Base-by-base conservation (phyloP, 2,329 filamentous ascomycete genomes). In the Fusarium brevicatenulatum region DNA sequence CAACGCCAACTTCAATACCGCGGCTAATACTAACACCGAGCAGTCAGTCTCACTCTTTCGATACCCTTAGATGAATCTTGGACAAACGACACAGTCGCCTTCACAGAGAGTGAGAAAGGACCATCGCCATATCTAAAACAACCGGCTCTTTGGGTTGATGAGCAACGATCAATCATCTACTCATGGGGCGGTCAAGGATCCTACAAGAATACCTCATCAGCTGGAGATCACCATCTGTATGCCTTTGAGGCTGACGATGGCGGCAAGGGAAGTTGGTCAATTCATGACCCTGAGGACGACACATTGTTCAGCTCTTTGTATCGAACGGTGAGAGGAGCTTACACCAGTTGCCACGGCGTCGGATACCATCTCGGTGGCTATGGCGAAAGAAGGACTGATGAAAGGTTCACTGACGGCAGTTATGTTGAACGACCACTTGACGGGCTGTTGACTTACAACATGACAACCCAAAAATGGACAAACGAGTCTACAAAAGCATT, bases 401-500 rank as follows among this genome's bases (percentile, higher is more conserved):
- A 46, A 4, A 19, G 54, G 13, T 46, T 57, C 5, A 46, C 28
- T 12, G 40, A 57, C 4, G 54, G 40, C 2, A 37, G 18, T 15
- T 53, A 53, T 37, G 23, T 37, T 4, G 32, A 53, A 7, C 12
- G 25, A 1, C 49, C 49, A 9, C 21, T 66, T 19, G 49, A 63
- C 2, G 57, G 43, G 2, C 16, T 63, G 4, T 16, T 66, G 9
- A 63, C 49, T 5, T 66, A 55, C 21, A 47, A 47, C 11, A 54
- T 62, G 36, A 56, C 23, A 1, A 37, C 57, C 8, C 18, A 36
- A 25, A 44, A 30, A 6, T 61, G 47, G 63, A 25, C 19, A 1
- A 62, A 54, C 5, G 57, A 49, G 21, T 62, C 57, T 1, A 66
- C 32, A 2, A 32, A 66, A 18, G 50, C 55, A 9, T 34, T 68